Evolutionary conservation across 495 filamentous ascomycete species (phyloP), one percentile per base, ranked within the genome.

Genomic region (Terfezia boudieri): DNA sequence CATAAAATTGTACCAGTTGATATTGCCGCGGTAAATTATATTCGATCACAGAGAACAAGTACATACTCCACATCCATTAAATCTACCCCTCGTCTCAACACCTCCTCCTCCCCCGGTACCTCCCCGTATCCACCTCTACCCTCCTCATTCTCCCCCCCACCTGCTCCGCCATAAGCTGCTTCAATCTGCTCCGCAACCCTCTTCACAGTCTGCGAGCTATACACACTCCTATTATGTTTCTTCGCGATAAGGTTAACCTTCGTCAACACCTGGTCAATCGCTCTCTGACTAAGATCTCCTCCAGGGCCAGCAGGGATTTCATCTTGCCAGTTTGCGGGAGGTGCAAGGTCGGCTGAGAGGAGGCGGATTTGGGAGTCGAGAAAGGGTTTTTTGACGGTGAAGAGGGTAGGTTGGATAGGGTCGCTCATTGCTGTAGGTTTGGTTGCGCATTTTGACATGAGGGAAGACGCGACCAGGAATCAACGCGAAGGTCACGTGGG

Each of bases 141-240:
- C 41, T 74, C 73, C 62, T 68, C 65, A 9, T 57, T 72, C 36
- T 71, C 70, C 0, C 59, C 74, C 4, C 17, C 41, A 4, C 14
- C 41, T 20, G 4, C 41, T 20, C 17, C 41, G 4, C 78, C 79
- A 62, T 89, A 90, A 52, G 88, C 67, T 52, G 67, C 69, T 60
- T 87, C 78, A 48, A 92, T 79, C 70, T 92, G 84, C 66, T 86
- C 81, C 22, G 83, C 85, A 43, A 92, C 75, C 68, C 87, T 82
- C 37, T 84, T 76, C 55, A 79, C 76, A 0, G 82, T 78, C 59
- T 88, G 83, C 0, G 80, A 76, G 11, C 79, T 76, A 67, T 89
- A 88, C 14, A 78, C 79, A 37, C 79, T 71, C 36, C 77, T 79
- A 56, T 75, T 74, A 65, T 92, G 86, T 57, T 82, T 79, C 53